These are phyloP conservation scores for Scutellaria barbata DNA, from an alignment of 257 asterid genomes.

Conservation along the genomic window DNA sequence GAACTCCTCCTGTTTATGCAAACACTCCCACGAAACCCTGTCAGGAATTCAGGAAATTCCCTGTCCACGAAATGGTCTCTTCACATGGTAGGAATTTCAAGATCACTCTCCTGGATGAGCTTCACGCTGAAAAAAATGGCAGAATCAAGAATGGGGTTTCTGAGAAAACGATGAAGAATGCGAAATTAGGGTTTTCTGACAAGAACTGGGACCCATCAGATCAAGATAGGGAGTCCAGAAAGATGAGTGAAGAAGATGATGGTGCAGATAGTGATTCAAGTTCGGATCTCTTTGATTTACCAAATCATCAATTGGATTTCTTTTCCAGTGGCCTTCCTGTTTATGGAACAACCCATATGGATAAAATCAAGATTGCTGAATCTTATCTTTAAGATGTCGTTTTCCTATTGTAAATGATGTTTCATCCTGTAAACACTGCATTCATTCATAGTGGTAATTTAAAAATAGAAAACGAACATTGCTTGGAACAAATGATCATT, in stretches of 20 bases:
- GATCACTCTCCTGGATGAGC: constrained; percentile 15
- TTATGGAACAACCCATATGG: constrained; percentile 51
- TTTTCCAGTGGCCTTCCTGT: constrained; percentile 52
- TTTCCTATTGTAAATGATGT: no score
- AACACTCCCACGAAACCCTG: constrained; percentile 57
- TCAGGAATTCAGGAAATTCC: constrained; percentile 39
- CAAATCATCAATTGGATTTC: constrained; percentile 68
- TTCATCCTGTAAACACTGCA: not conserved
- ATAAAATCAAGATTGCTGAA: constrained; percentile 38
- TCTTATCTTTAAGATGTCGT: not conserved
- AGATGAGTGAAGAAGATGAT: constrained; percentile 47
- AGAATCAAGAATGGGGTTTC: constrained; percentile 27
- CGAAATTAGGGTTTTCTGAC: constrained; percentile 13
- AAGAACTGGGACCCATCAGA: constrained; percentile 6
- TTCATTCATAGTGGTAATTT: not conserved
- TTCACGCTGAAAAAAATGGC: constrained; percentile 16
- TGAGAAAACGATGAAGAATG: not conserved
- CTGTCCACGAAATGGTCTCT: no score
- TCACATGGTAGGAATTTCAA: constrained; percentile 11
- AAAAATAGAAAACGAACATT: not conserved
- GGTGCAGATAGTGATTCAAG: constrained; percentile 88
- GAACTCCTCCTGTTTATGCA: constrained; percentile 58
- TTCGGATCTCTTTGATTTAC: constrained; percentile 86
- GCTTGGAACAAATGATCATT: not conserved
- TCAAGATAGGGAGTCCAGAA: constrained; percentile 33